These are phyloP conservation scores for Populus hybrid DNA, from an alignment of 441 rosid genomes.

Conservation along the genomic window DNA sequence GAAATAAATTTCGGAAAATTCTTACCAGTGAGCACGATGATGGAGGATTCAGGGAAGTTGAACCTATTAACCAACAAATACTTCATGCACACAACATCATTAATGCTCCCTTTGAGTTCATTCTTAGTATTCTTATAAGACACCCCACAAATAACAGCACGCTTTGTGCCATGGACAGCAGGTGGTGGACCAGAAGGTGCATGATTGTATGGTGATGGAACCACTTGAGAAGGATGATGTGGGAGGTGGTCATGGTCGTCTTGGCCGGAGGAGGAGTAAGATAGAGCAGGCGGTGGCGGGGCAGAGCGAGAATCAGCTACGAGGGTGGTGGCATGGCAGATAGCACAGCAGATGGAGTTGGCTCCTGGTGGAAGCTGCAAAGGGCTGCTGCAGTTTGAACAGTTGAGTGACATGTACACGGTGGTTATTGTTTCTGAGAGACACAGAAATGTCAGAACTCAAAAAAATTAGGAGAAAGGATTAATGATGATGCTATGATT, in stretches of 20 bases:
- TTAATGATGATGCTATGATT: neutral
- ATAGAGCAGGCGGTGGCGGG: constrained; percentile 28
- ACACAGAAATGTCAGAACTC: neutral
- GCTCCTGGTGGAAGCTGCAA: constrained; percentile 71
- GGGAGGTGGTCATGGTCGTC: constrained; percentile 12
- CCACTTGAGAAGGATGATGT: neutral
- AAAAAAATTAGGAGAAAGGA: neutral
- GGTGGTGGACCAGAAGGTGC: constrained; percentile 53
- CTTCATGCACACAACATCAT: constrained; percentile 87
- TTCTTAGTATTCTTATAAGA: constrained; percentile 42
- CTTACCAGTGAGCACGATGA: constrained; percentile 79
- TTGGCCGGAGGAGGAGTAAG: constrained; percentile 1
- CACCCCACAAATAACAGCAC: constrained; percentile 49
- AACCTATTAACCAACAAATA: constrained; percentile 67
- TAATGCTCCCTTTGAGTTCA: constrained; percentile 84
- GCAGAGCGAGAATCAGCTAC: constrained; percentile 55
- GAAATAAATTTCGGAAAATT: neutral
- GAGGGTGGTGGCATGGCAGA: constrained; percentile 67
- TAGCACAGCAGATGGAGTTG: constrained; percentile 70
- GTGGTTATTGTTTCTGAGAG: neutral
- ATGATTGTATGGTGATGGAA: constrained; percentile 42
- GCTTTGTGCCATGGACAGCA: constrained; percentile 54
- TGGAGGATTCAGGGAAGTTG: constrained; percentile 64
- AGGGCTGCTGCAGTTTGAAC: constrained; percentile 70
- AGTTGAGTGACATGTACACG: constrained; percentile 52